Evolutionary conservation across 2,329 filamentous ascomycete genomes (phyloP).

Genomic region (Aureobasidium mangrovei): DNA sequence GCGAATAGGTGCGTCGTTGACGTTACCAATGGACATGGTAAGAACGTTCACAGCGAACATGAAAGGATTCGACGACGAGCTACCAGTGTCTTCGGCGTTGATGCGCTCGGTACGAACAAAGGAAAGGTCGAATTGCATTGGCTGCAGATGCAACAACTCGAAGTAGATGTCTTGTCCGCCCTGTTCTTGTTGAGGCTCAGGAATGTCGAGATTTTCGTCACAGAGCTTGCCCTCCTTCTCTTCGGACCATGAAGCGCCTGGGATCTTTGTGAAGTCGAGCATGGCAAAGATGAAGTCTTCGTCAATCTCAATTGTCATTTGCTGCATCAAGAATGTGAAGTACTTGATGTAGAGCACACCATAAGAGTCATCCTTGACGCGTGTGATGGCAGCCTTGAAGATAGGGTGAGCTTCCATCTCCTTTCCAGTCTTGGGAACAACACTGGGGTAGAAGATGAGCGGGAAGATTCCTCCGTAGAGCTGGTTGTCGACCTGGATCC

Average conservation of each 20-base stretch:
- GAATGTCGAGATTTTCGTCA: slow-evolving; percentile 82
- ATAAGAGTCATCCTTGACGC: slow-evolving; percentile 97
- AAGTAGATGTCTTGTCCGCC: slow-evolving; percentile 95
- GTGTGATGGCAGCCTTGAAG: slow-evolving; percentile 80
- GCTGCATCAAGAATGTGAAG: slow-evolving; percentile 82
- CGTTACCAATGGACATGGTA: slow-evolving; percentile 98
- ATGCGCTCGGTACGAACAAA: slow-evolving; percentile 95
- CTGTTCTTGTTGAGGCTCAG: slow-evolving; percentile 78
- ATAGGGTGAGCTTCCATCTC: slow-evolving; percentile 96
- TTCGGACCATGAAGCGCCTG: slow-evolving; percentile 79
- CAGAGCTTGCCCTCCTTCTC: slow-evolving; percentile 78
- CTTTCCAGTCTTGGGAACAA: slow-evolving; percentile 92
- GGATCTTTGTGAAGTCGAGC: slow-evolving; percentile 88
- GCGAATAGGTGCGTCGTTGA: slow-evolving; percentile 92
- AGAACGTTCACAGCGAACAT: slow-evolving; percentile 99
- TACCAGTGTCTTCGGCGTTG: slow-evolving; percentile 90
- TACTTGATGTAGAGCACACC: slow-evolving; percentile 98
- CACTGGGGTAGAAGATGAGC: slow-evolving; percentile 91
- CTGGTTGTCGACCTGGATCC: slow-evolving; percentile 98
- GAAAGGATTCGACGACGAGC: slow-evolving; percentile 73
- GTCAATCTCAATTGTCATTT: slow-evolving; percentile 96
- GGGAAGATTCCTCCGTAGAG: slow-evolving; percentile 97
- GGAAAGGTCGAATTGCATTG: slow-evolving; percentile 94
- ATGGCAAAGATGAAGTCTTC: slow-evolving; percentile 97
- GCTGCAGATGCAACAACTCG: slow-evolving; percentile 90